Conservation (phyloP, 2,329 filamentous ascomycete genomes). For the Colletotrichum theobromicola region DNA sequence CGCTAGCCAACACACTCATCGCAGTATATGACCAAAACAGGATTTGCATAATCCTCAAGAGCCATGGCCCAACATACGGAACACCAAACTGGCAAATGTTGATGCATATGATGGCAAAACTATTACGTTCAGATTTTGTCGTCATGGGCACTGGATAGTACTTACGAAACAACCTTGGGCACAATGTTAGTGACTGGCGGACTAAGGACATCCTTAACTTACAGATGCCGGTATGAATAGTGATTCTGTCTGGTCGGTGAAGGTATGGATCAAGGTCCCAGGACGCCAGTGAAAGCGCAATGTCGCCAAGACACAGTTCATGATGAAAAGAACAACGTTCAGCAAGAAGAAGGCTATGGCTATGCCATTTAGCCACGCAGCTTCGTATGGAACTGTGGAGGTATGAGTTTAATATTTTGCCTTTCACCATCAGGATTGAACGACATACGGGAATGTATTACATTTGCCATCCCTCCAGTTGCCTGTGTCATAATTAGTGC, state of each 20-base stretch:
- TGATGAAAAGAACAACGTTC: conserved; percentile 66
- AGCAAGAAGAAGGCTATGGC: conserved; percentile 67
- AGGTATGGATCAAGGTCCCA: conserved; percentile 72
- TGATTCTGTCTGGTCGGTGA: conserved; percentile 78
- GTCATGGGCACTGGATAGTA: not conserved
- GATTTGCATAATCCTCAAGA: conserved; percentile 63
- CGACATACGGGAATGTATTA: conserved; percentile 56
- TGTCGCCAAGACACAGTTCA: conserved; percentile 68
- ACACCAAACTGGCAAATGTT: conserved; percentile 81
- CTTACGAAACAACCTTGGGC: conserved; percentile 49
- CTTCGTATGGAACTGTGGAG: conserved; percentile 60
- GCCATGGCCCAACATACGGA: conserved; percentile 65
- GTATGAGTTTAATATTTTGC: conserved; percentile 53
- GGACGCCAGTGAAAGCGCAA: conserved; percentile 74
- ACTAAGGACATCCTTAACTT: conserved; percentile 27
- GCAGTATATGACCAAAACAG: conserved; percentile 78
- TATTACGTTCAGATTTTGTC: conserved; percentile 41
- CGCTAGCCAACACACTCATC: conserved; percentile 70
- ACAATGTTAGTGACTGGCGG: not conserved
- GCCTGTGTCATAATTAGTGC: conserved; percentile 40
- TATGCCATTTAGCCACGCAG: conserved; percentile 62
- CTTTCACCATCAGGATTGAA: conserved; percentile 54
- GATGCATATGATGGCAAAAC: conserved; percentile 77
- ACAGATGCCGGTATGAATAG: conserved; percentile 76
- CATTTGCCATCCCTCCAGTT: conserved; percentile 61